phyloP scores from a whole-genome alignment of 306 rosid species.

The Benincasa hispida region DNA sequence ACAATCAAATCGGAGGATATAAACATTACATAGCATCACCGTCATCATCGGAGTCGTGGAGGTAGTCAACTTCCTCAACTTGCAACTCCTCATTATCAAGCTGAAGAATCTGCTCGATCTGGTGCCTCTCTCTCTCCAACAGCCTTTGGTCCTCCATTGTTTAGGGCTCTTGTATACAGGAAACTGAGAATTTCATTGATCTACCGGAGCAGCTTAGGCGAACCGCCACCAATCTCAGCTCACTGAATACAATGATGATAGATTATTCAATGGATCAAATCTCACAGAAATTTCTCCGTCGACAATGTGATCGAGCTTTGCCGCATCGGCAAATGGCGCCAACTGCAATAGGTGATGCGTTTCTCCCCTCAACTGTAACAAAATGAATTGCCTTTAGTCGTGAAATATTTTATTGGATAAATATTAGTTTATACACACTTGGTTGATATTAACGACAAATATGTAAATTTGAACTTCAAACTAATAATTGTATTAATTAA shows the following conservation, averaged over 20 bases:
- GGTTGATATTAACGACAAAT: too few relatives aligned
- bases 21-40: slow-evolving; percentile 28
- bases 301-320: neutral
- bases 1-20: neutral
- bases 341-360: neutral
- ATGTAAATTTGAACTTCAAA: too few relatives aligned
- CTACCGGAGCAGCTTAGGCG: neutral
- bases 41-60: slow-evolving; percentile 30
- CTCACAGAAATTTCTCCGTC: neutral
- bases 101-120: slow-evolving; percentile 77
- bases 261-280: neutral
- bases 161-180: slow-evolving; percentile 4
- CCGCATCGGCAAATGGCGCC: slow-evolving; percentile 3
- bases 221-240: neutral
- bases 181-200: neutral
- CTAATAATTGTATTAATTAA: too few relatives aligned
- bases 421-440: too few relatives aligned
- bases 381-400: too few relatives aligned
- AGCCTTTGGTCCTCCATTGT: slow-evolving; percentile 47
- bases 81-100: slow-evolving; percentile 82
- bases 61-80: slow-evolving; percentile 65
- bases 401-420: too few relatives aligned
- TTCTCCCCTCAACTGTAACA: neutral
- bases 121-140: slow-evolving; percentile 57
- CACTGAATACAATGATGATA: neutral